Evolutionary conservation across 2,329 filamentous ascomycete species (phyloP).

Genomic region (Emmonsiellopsis sp.): DNA sequence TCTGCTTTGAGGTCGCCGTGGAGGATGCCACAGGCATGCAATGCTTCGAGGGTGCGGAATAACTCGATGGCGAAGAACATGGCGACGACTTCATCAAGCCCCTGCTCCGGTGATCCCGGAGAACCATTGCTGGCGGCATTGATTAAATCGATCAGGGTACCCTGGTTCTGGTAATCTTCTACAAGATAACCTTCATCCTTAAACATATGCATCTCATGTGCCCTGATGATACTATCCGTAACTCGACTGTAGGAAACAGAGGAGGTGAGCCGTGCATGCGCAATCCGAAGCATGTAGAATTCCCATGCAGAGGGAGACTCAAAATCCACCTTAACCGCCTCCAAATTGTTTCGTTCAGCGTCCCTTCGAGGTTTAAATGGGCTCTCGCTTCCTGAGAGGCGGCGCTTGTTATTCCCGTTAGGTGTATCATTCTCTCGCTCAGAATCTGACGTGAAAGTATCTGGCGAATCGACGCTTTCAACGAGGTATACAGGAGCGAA

Average conservation of each 20-base stretch:
- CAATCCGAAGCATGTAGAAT: conserved; percentile 86
- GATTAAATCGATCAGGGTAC: conserved; percentile 88
- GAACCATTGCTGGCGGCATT: conserved; percentile 60
- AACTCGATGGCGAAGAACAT: conserved; percentile 96
- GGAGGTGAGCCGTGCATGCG: conserved; percentile 62
- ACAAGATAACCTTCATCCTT: conserved; percentile 82
- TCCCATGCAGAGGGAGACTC: conserved; percentile 83
- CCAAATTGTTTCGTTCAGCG: conserved; percentile 48
- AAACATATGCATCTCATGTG: conserved; percentile 87
- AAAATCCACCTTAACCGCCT: conserved; percentile 88
- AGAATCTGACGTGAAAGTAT: conserved; percentile 25
- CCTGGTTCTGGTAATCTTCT: conserved; percentile 78
- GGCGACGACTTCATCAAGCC: conserved; percentile 81
- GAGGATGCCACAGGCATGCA: conserved; percentile 70
- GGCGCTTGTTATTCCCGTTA: conserved; percentile 37
- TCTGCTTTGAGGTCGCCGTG: conserved; percentile 95
- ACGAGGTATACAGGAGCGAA: conserved; percentile 94
- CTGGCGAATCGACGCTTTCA: conserved; percentile 56
- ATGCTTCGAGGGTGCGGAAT: conserved; percentile 76
- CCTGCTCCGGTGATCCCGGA: conserved; percentile 42
- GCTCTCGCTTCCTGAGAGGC: conserved; percentile 41
- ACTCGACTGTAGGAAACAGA: conserved; percentile 54
- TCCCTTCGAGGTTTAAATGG: conserved; percentile 14
- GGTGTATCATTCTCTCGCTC: conserved; percentile 28
- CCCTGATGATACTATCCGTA: conserved; percentile 67